Base-by-base conservation (phyloP, 75 land plant genomes). In the Cryptomeria japonica region DNA sequence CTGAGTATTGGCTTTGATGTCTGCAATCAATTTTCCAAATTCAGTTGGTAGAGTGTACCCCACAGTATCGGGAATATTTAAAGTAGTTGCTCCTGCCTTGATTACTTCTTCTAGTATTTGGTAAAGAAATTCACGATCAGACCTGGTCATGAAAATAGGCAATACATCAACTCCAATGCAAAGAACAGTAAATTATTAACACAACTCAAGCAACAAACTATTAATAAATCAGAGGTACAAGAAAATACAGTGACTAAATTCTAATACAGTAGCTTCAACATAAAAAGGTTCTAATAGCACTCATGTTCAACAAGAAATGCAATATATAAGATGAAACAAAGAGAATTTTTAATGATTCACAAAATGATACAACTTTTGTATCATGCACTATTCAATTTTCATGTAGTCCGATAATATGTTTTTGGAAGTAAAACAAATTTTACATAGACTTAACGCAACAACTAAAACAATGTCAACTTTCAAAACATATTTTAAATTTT, bases 61-160 rank as follows among this genome's bases (percentile, higher is more conserved):
- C 46, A 98, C 99, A 4, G 99, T 98, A 85, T 98, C 99, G 51
- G 99, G 99, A 82, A 98, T 98, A 89, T 98, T 98, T 46, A 98
- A 89, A 84, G 99, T 98, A n/a, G 99, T 98, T 38, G 99, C 99
- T 47, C 99, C 99, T 53, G 99, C 99, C 91, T 97, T 96, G 34
- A 98, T 98, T 22, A 98, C 99, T 90, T 98, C 99, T 41, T 85
- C 97, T 53, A 98, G 93, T 58, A 98, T 92, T 31, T 91, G 91
- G 88, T 97, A 98, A 55, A 98, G 92, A 85, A 95, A 98, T 88
- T 98, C 96, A 72, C 89, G 93, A 84, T 98, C 95, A 36, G 99
- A 94, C 90, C 99, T 97, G 89, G 5, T 39, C 72, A 44, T 38
- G 32, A 72, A 58, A 36, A 64, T 41, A 15, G 25, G 42, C n/a